A percentile compares a stretch with the other conserved stretches of the same genome.
Evolutionary conservation across 768 basidiomycete genomes (phyloP).

Genomic region (Steccherinum ochraceum): DNA sequence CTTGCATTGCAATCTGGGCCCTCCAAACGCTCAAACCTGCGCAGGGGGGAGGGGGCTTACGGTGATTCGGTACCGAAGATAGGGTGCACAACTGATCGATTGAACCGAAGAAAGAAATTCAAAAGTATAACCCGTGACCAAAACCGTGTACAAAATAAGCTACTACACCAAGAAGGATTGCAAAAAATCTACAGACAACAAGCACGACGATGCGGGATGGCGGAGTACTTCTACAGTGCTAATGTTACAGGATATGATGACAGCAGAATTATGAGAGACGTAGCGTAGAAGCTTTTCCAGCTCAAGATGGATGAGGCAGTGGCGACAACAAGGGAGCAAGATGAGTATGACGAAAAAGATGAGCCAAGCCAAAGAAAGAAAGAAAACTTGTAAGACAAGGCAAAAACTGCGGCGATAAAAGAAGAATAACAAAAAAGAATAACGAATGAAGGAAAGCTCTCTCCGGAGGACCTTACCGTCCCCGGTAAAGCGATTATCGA

Average conservation of each 20-base stretch:
- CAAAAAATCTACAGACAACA: neutral
- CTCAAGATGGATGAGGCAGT: neutral
- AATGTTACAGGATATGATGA: neutral
- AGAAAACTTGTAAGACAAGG: neutral
- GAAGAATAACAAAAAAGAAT: constrained; percentile 1
- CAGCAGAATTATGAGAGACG: neutral
- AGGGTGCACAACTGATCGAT: neutral
- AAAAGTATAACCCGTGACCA: neutral
- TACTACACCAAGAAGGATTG: neutral
- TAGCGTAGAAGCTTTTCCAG: neutral
- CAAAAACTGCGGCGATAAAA: constrained; percentile 3
- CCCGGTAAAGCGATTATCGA: neutral
- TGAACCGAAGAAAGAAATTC: neutral
- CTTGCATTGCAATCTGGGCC: neutral
- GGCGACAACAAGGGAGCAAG: neutral
- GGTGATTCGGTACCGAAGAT: neutral
- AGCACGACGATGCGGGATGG: neutral
- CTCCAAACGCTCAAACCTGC: neutral
- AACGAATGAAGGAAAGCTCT: neutral
- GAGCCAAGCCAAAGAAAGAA: constrained; percentile 4
- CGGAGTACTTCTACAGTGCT: neutral
- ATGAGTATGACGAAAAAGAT: constrained; percentile 8
- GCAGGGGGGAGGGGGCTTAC: no score
- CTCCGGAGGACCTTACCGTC: neutral
- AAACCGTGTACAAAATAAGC: neutral